These are phyloP conservation scores for Rhizopus stolonifer DNA, from an alignment of 371 early-diverging fungal genomes.

Conservation along the genomic window DNA sequence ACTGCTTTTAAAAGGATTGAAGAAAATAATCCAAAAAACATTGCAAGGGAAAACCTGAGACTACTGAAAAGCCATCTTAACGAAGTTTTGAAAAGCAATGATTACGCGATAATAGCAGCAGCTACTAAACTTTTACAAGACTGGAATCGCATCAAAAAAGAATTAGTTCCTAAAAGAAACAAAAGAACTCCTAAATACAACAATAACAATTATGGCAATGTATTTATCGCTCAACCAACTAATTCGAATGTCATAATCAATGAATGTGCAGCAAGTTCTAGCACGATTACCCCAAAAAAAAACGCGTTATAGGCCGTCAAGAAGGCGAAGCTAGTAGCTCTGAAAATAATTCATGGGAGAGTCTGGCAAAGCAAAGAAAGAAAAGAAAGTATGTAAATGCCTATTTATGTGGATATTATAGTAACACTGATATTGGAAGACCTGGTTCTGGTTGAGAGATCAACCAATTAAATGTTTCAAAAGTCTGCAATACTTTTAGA, in stretches of 20 bases:
- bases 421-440: slow-evolving; percentile 6
- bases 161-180: slow-evolving; percentile 4
- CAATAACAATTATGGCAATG: slow-evolving; percentile 9
- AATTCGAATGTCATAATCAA: slow-evolving; percentile 1
- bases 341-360: slow-evolving; percentile 2
- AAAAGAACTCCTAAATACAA: neutral
- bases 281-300: neutral
- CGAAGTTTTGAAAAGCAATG: slow-evolving; percentile 3
- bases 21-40: slow-evolving; percentile 2
- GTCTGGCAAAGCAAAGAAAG: slow-evolving; percentile 5
- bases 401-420: slow-evolving; percentile 5
- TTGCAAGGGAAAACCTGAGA: slow-evolving; percentile 7
- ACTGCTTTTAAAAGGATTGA: slow-evolving; percentile 9
- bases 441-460: neutral
- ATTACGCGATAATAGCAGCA: slow-evolving; percentile 1
- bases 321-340: slow-evolving; percentile 2
- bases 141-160: neutral
- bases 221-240: slow-evolving; percentile 8
- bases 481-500: neutral
- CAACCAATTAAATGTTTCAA: neutral
- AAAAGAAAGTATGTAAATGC: slow-evolving; percentile 8
- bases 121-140: slow-evolving; percentile 4
- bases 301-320: neutral
- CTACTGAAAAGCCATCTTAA: slow-evolving; percentile 1
- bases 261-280: slow-evolving; percentile 1